Conservation (phyloP, 73 alveolate genomes). For the Paramecium octaurelia region DNA sequence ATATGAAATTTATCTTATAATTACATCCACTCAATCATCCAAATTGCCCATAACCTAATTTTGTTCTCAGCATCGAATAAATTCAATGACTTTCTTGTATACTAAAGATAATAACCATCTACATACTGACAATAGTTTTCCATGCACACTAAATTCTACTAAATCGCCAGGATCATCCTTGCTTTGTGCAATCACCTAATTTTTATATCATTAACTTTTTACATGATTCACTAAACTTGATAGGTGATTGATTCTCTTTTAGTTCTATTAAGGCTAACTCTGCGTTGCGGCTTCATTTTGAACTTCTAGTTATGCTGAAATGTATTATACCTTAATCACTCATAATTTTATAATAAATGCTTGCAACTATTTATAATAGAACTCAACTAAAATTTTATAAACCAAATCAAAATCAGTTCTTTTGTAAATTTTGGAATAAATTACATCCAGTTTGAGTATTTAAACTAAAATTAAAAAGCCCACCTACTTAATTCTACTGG, state of each 20-base stretch:
- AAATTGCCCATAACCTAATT: slow-evolving; percentile 15
- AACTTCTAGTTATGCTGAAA: neutral
- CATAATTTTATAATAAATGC: slow-evolving; percentile 9
- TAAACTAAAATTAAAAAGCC: neutral
- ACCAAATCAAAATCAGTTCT: neutral
- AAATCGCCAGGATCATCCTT: neutral
- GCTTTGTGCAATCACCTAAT: neutral
- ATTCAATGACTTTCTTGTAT: neutral
- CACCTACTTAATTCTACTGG: neutral
- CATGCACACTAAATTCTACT: slow-evolving; percentile 23
- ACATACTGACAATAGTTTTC: neutral
- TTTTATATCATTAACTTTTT: neutral
- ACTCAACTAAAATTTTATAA: neutral
- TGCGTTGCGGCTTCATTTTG: neutral
- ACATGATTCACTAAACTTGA: neutral
- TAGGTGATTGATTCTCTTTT: neutral
- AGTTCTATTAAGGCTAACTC: neutral
- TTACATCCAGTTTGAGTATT: neutral
- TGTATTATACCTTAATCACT: slow-evolving; percentile 8
- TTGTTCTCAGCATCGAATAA: neutral
- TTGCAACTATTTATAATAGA: neutral
- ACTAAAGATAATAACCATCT: neutral
- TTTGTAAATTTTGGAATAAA: neutral
- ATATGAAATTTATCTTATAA: neutral
- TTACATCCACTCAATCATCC: slow-evolving; percentile 41